Evolutionary conservation across 176 grass and related monocot species (phyloP), one percentile per base, ranked within the genome.

Genomic region (Aegilops bicornis): DNA sequence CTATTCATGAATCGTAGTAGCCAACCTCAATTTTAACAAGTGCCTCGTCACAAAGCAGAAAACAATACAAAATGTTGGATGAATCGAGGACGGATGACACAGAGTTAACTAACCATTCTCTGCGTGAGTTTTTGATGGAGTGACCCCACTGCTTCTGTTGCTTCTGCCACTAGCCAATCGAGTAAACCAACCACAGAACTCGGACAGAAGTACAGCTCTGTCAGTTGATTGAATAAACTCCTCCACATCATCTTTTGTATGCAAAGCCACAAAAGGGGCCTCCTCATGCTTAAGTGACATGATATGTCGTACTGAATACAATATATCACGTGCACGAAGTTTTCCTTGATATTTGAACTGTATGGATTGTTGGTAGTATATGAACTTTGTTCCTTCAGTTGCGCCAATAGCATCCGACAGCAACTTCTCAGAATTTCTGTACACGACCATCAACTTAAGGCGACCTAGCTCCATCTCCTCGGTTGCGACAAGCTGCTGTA

Each of bases 271-370:
- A 69, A 98, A 87, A 88, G 93, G 96, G 58, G 92, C 75, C 71
- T 89, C 90, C 65, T 91, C 84, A 8, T 92, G 84, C 64, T 91
- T 86, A 73, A 95, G 88, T 79, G 90, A 88, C 88, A 91, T 86
- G 42, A 91, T 82, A 88, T 89, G 69, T 86, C 11, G 80, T 33
- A 98, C 25, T 12, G 93, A 92, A 89, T 80, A 91, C 35, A 98
- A 71, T 84, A 98, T 84, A 61, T 92, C 91, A 45, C 67, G 81
- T 58, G 84, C 84, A 68, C 84, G 90, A 58, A 91, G 88, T 79
- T 89, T 98, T 79, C 96, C 96, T 84, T 95, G 82, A 86, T 98
- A 98, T 29, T 91, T 98, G 82, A 95, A 93, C 86, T 86, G 82
- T 63, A 82, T 31, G 2, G 90, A 95, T 59, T 76, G 82, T 32